Conservation (phyloP, 2,329 filamentous ascomycete genomes). For the Aspergillus ochraceoroseus region DNA sequence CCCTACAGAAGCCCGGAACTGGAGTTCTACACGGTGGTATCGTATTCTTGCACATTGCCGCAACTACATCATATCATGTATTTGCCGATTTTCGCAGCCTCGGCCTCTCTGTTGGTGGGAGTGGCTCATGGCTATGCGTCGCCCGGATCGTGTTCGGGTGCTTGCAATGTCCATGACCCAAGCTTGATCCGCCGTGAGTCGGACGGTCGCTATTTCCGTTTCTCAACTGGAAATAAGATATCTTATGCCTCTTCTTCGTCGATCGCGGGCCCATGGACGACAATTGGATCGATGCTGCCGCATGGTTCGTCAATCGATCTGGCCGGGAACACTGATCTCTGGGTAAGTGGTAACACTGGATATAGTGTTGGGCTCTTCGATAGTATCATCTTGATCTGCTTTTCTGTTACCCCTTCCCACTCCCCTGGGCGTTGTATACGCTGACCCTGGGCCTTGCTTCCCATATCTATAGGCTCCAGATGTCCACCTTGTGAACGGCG, state of each 20-base stretch:
- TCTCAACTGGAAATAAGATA: slow-evolving; percentile 50
- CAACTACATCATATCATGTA: slow-evolving; percentile 9
- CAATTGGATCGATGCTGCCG: slow-evolving; percentile 46
- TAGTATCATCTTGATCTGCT: too few species aligned
- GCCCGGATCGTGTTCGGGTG: slow-evolving; percentile 31
- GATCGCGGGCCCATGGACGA: slow-evolving; percentile 50
- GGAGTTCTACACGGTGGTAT: neutral
- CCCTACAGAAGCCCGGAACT: neutral
- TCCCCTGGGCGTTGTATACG: neutral
- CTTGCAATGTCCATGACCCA: slow-evolving; percentile 46
- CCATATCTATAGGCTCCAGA: slow-evolving; percentile 56
- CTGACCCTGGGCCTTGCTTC: neutral
- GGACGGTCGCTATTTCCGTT: slow-evolving; percentile 51
- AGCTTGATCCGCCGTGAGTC: slow-evolving; percentile 44
- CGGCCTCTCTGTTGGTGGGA: slow-evolving; percentile 12
- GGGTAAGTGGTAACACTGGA: slow-evolving; percentile 38
- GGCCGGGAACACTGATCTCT: slow-evolving; percentile 47
- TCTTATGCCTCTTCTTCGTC: slow-evolving; percentile 47
- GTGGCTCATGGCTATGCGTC: slow-evolving; percentile 28
- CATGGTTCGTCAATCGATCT: slow-evolving; percentile 46
- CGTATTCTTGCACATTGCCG: neutral
- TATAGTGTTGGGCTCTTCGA: neutral
- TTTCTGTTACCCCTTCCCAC: too few species aligned
- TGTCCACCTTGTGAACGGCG: slow-evolving; percentile 52
- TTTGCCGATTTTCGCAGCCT: slow-evolving; percentile 6